phyloP scores from a whole-genome alignment of 176 grass and related monocot genomes.

The Bothriochloa decipiens region DNA sequence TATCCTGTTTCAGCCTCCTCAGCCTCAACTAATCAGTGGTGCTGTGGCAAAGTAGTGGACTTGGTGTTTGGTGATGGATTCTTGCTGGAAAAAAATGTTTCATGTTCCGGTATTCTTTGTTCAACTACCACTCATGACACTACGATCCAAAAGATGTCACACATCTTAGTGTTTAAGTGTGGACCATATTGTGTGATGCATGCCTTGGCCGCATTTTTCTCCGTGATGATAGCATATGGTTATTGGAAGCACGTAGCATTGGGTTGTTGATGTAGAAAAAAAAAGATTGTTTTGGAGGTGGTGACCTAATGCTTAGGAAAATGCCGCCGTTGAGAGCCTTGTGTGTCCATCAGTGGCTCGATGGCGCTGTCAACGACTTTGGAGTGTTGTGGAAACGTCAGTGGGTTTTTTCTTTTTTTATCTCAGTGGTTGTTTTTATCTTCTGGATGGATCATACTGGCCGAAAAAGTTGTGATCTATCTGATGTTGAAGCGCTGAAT shows the following conservation, averaged over 20 bases:
- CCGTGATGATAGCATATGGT: constrained; percentile 1
- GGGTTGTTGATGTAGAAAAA: background rate
- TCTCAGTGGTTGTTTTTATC: background rate
- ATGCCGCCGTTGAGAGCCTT: background rate
- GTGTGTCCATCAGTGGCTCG: background rate
- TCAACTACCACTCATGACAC: constrained; percentile 31
- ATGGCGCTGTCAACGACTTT: background rate
- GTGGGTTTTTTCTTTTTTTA: background rate
- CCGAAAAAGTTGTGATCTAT: background rate
- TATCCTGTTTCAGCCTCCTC: constrained; percentile 19
- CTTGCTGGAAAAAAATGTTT: background rate
- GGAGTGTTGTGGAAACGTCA: background rate
- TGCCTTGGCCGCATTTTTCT: background rate
- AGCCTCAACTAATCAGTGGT: background rate
- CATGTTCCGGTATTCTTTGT: background rate
- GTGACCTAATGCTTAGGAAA: background rate
- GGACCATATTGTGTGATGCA: background rate
- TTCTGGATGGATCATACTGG: background rate
- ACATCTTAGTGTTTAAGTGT: background rate
- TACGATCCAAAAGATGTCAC: background rate
- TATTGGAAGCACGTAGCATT: background rate
- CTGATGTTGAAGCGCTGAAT: background rate
- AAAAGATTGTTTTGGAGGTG: background rate
- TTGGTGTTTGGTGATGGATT: constrained; percentile 8
- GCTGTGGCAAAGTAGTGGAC: constrained; percentile 23